Conservation (phyloP, 495 filamentous ascomycete species). For the Aspergillus hancockii region DNA sequence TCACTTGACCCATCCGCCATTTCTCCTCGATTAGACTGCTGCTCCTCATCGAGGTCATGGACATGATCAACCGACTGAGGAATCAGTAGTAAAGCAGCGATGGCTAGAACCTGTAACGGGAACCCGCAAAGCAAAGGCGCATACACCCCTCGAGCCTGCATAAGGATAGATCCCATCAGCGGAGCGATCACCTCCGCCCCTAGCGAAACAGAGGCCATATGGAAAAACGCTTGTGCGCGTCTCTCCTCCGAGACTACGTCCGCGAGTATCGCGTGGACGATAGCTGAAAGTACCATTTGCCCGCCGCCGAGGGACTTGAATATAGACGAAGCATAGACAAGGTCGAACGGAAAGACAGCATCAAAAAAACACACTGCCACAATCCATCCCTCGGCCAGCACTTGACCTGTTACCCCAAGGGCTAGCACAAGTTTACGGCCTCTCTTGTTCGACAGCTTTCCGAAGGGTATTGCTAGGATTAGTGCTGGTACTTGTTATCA, state of each 20-base stretch:
- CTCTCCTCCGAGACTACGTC: slow-evolving; percentile 3
- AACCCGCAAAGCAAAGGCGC: background rate
- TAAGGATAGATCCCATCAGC: background rate
- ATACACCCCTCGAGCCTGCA: background rate
- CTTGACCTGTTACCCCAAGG: background rate
- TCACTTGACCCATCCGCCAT: background rate
- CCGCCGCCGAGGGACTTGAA: background rate
- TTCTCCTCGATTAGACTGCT: background rate
- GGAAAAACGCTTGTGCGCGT: slow-evolving; percentile 1
- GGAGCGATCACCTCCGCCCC: background rate
- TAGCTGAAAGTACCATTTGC: background rate
- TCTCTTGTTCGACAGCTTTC: background rate
- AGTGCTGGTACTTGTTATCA: background rate
- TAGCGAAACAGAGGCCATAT: background rate
- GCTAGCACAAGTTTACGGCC: slow-evolving; percentile 1
- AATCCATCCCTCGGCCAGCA: background rate
- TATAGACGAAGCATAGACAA: background rate
- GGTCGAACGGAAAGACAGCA: background rate
- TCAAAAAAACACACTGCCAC: background rate
- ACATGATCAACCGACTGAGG: background rate
- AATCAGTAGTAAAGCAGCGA: background rate
- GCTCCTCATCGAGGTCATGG: background rate
- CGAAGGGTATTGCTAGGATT: background rate
- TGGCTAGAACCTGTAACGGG: background rate
- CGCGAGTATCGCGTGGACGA: background rate